Conservation (phyloP, 108 stramenopile species). For the Seminavis robusta region DNA sequence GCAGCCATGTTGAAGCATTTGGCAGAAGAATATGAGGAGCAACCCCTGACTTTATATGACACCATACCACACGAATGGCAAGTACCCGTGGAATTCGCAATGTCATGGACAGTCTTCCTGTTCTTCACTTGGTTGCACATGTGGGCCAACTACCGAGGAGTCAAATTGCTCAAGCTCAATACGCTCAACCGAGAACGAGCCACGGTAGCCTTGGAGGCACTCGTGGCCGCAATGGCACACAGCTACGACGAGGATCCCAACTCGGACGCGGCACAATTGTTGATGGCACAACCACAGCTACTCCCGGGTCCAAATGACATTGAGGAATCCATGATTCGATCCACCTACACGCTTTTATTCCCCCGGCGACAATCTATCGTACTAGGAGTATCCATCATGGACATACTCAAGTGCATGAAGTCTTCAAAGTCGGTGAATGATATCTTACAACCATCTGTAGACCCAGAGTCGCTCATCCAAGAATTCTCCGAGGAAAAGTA, state of each 20-base stretch:
- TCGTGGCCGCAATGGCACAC: constrained; percentile 1
- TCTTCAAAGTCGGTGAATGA: too few species aligned
- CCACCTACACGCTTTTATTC: too few species aligned
- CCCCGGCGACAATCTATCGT: too few species aligned
- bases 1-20: constrained; percentile 41
- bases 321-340: too few species aligned
- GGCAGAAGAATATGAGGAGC: constrained; percentile 29
- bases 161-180: constrained; percentile 63
- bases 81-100: constrained; percentile 5
- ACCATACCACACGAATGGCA: too few species aligned
- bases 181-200: constrained; percentile 80
- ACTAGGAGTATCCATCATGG: too few species aligned
- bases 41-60: not conserved
- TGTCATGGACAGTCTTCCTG: constrained; percentile 79
- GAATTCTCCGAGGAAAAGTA: too few species aligned
- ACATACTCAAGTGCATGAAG: too few species aligned
- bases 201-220: constrained; percentile 1
- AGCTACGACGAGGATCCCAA: not conserved
- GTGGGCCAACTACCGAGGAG: constrained; percentile 88
- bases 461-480: too few species aligned
- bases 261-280: not conserved
- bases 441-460: too few species aligned
- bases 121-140: constrained; percentile 85
- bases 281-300: too few species aligned
- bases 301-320: too few species aligned